These are phyloP conservation scores for Tephrocybe sp. DNA, from an alignment of 768 basidiomycete species.

Conservation along the genomic window DNA sequence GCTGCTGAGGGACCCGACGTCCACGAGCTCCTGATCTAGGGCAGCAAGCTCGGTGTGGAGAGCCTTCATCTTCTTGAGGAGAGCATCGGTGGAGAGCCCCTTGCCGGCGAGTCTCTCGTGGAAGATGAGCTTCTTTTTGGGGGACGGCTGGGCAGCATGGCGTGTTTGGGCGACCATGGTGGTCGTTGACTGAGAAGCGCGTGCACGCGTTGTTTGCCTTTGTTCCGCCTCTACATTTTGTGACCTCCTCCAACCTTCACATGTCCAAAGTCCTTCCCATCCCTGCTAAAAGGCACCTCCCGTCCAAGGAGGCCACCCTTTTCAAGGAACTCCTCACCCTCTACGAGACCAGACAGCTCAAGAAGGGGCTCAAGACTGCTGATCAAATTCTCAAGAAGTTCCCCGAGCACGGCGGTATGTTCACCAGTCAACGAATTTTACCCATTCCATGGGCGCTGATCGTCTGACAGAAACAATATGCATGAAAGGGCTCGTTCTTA, in stretches of 20 bases:
- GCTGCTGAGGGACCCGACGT: conserved; percentile 64
- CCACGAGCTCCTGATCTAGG: conserved; percentile 87
- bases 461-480: conserved; percentile 77
- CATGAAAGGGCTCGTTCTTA: conserved; percentile 91
- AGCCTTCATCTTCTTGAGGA: conserved; percentile 83
- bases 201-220: conserved; percentile 45
- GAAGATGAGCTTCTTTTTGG: conserved; percentile 69
- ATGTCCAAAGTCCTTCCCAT: conserved; percentile 38
- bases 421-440: background rate
- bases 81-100: conserved; percentile 73
- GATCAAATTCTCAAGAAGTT: conserved; percentile 95
- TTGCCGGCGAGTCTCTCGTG: conserved; percentile 80
- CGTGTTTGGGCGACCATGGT: conserved; percentile 78
- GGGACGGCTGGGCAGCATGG: conserved; percentile 48
- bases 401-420: conserved; percentile 91
- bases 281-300: conserved; percentile 56
- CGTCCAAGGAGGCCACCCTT: conserved; percentile 80
- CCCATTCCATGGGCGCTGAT: conserved; percentile 1
- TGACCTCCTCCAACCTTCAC: conserved; percentile 10
- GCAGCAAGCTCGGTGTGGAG: conserved; percentile 77
- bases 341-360: conserved; percentile 88
- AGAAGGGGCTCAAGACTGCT: conserved; percentile 87
- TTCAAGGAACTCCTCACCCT: conserved; percentile 86
- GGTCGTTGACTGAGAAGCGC: conserved; percentile 20
- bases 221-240: conserved; percentile 22